Evolutionary conservation across 768 basidiomycete species (phyloP).

Genomic region (Panaeolus papilionaceus): DNA sequence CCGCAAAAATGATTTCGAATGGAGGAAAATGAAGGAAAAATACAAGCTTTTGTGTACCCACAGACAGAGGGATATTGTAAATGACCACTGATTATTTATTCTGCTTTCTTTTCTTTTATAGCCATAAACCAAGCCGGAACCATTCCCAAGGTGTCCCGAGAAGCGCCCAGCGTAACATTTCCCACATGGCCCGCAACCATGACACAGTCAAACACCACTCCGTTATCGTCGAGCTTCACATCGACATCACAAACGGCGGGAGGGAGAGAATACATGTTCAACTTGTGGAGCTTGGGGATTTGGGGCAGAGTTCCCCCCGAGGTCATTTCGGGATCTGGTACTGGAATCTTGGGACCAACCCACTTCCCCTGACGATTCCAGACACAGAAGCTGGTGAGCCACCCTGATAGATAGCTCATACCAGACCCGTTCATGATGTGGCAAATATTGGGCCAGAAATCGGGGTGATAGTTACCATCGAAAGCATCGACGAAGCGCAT

Average conservation of each 20-base stretch:
- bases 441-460: constrained; percentile 15
- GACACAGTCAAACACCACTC: constrained; percentile 24
- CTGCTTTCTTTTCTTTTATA: not conserved
- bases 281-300: not conserved
- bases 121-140: constrained; percentile 3
- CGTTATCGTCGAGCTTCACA: constrained; percentile 23
- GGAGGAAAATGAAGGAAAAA: too few relatives aligned
- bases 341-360: not conserved
- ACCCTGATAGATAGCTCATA: constrained; percentile 18
- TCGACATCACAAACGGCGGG: constrained; percentile 28
- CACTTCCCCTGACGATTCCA: constrained; percentile 24
- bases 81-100: too few relatives aligned
- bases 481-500: constrained; percentile 16
- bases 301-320: not conserved
- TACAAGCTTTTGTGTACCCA: too few relatives aligned
- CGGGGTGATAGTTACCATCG: constrained; percentile 13
- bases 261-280: constrained; percentile 24
- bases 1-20: too few relatives aligned
- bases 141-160: not conserved
- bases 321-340: not conserved
- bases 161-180: not conserved
- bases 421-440: constrained; percentile 12
- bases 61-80: too few relatives aligned
- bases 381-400: constrained; percentile 32
- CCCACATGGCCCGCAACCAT: constrained; percentile 34